Conservation (phyloP, 176 grass and related monocot genomes). For the Tillandsia leiboldiana region DNA sequence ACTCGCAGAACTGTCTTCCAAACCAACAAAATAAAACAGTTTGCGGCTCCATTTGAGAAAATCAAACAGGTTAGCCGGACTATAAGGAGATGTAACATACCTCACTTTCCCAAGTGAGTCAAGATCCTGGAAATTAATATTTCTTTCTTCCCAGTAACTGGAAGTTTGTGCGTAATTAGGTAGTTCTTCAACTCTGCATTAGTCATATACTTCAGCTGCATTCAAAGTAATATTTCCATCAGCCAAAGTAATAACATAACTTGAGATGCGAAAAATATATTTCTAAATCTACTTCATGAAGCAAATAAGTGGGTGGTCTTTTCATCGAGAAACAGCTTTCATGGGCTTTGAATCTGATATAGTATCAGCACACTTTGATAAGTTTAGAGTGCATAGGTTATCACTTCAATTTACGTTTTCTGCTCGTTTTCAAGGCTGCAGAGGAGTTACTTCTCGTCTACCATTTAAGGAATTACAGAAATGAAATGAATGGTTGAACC, state of each 20-base stretch:
- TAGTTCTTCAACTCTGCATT: slow-evolving; percentile 68
- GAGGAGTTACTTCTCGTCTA: too few species aligned
- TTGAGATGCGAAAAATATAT: background rate
- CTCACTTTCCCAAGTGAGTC: slow-evolving; percentile 77
- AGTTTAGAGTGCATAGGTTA: too few species aligned
- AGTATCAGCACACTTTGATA: too few species aligned
- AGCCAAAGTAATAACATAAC: background rate
- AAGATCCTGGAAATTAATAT: slow-evolving; percentile 67
- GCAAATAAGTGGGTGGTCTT: too few species aligned
- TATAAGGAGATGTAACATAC: background rate
- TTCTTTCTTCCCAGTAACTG: slow-evolving; percentile 81
- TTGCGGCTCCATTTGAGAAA: background rate
- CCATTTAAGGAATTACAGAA: too few species aligned
- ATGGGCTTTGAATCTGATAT: too few species aligned
- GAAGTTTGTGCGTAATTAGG: slow-evolving; percentile 50
- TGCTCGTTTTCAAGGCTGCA: too few species aligned
- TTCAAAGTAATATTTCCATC: background rate
- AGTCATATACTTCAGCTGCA: slow-evolving; percentile 77
- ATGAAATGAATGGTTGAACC: too few species aligned
- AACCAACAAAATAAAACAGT: background rate
- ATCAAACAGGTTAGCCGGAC: background rate
- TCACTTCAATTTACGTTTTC: too few species aligned
- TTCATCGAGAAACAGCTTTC: too few species aligned
- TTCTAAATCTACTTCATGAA: background rate
- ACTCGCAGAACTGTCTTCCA: background rate